Base-by-base conservation (phyloP, 805 yeast species). In the Lachancea dasiensis region DNA sequence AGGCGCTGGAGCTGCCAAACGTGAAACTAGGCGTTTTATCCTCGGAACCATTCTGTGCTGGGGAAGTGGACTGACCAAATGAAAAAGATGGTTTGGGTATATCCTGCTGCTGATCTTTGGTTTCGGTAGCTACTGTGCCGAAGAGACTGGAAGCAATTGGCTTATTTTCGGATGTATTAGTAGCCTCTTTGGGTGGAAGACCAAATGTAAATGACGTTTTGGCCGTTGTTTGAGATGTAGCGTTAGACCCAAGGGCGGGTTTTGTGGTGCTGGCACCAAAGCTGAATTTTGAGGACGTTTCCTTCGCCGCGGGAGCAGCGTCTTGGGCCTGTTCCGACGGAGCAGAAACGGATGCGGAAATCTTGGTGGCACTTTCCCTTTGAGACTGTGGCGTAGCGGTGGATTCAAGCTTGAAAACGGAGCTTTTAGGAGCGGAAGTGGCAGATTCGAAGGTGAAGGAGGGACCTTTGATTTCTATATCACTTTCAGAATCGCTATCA, bases 391-490 rank as follows among this genome's bases (percentile, higher is more conserved):
- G n/a, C n/a, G n/a, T 11, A n/a, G 30, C 5, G 9, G 35, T 40
- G 15, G 34, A 16, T 4, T 44, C 44, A n/a, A 67, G 46, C 27
- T 60, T 64, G 43, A 67, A 67, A 1, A 60, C 59, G 40, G 56
- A 57, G 33, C 64, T 56, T 31, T 60, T 58, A 1, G 60, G 51
- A n/a, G 49, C 38, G 17, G 37, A 11, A 9, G 31, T 61, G 5
- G 57, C 35, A 9, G 30, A 11, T 14, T 34, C 21, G 29, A 68
- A 61, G 24, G 65, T 60, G 46, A 69, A 68, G 18, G 59, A 50
- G 31, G 71, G 72, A 11, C 71, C 71, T 29, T 64, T 54, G 17
- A 60, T 53, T 33, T 59, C 58, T 7, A 54, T 43, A 11, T 52
- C 58, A 37, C 50, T 45, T 40, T 56, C 65, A 34, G 63, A 57